These are phyloP conservation scores for Leptographium wingfieldii DNA, from an alignment of 2,329 filamentous ascomycete genomes.

Conservation along the genomic window DNA sequence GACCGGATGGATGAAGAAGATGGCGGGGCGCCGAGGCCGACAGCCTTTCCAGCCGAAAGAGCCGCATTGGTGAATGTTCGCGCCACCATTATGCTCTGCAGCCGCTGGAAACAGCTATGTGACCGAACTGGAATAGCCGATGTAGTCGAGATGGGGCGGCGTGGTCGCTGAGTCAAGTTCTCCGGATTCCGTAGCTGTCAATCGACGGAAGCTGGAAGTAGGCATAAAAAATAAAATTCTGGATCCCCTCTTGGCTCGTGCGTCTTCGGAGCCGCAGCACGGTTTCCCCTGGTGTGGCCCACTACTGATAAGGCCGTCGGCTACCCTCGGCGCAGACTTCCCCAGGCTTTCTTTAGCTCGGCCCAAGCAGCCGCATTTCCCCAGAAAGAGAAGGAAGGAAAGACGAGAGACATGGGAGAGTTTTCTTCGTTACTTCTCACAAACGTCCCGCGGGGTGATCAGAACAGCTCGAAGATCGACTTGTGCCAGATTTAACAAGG, in stretches of 20 bases:
- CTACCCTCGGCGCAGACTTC: constrained; percentile 8
- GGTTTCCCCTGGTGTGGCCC: background rate
- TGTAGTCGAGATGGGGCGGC: background rate
- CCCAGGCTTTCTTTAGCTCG: background rate
- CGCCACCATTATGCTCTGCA: background rate
- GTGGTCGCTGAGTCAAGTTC: background rate
- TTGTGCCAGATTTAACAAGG: background rate
- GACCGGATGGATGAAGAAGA: background rate
- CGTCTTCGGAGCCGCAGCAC: background rate
- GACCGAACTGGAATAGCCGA: background rate
- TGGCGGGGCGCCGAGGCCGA: background rate
- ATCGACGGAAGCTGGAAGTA: background rate
- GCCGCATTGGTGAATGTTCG: background rate
- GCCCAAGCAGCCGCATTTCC: background rate
- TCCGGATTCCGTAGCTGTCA: background rate
- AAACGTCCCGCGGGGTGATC: background rate
- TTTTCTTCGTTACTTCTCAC: background rate
- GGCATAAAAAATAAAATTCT: background rate
- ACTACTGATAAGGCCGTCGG: constrained; percentile 11
- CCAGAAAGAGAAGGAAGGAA: background rate
- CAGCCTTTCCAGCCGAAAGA: background rate
- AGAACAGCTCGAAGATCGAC: background rate
- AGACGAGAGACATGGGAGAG: background rate
- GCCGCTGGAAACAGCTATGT: background rate
- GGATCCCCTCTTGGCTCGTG: background rate